A percentile compares a stretch with the other conserved stretches of the same genome.
These are phyloP conservation scores for Berberis thunbergii DNA, from an alignment of 164 flowering plant species.

Conservation along the genomic window DNA sequence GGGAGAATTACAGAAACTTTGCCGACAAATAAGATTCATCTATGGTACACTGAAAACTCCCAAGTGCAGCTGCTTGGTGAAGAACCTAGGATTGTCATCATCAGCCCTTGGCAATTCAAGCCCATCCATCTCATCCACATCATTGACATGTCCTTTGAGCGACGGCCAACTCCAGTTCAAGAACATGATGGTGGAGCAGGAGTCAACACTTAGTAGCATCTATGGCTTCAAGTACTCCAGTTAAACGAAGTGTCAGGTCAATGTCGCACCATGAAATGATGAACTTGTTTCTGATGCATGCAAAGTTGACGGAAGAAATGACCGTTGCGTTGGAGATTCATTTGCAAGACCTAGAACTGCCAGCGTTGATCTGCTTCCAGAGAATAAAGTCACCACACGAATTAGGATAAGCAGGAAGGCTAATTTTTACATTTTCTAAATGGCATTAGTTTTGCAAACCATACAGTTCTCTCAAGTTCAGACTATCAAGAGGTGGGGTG, in stretches of 20 bases:
- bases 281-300: constrained; percentile 49
- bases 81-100: background rate
- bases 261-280: constrained; percentile 55
- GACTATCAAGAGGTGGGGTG: background rate
- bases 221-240: background rate
- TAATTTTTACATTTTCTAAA: background rate
- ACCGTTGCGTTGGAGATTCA: constrained; percentile 40
- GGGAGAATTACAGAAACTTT: background rate
- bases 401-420: background rate
- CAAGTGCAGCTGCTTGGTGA: background rate
- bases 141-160: background rate
- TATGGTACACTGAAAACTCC: constrained; percentile 12
- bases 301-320: constrained; percentile 28
- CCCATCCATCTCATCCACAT: background rate
- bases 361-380: constrained; percentile 48
- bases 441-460: too few species aligned
- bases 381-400: background rate
- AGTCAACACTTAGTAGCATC: background rate
- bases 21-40: constrained; percentile 6
- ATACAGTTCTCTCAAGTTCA: background rate
- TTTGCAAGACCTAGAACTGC: constrained; percentile 63
- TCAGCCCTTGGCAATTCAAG: background rate
- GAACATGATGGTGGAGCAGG: background rate
- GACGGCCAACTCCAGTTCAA: background rate
- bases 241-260: constrained; percentile 23